phyloP scores from a whole-genome alignment of 495 filamentous ascomycete species.

The Halenospora varia region DNA sequence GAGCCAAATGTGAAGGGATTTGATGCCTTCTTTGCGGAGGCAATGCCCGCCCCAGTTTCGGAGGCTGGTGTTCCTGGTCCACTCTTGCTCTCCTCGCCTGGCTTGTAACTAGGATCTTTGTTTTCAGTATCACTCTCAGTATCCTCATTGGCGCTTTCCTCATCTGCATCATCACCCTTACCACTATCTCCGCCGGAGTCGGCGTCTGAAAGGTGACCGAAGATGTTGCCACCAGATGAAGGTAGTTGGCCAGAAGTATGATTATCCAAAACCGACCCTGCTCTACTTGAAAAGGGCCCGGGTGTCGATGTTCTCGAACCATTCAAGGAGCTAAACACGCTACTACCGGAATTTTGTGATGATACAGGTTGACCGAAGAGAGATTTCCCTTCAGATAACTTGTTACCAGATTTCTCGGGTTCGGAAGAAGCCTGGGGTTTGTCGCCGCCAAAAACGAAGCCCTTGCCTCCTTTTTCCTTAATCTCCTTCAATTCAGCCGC shows the following conservation, averaged over 20 bases:
- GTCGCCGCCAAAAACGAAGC: constrained; percentile 34
- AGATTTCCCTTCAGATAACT: constrained; percentile 2
- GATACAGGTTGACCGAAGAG: constrained; percentile 8
- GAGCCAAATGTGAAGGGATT: constrained; percentile 22
- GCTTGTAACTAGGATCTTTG: constrained; percentile 22
- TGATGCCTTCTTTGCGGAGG: constrained; percentile 20
- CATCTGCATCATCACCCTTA: constrained; percentile 24
- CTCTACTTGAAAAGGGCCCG: constrained; percentile 28
- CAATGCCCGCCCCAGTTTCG: constrained; percentile 22
- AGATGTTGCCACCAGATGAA: constrained; percentile 37
- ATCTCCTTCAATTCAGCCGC: constrained; percentile 32
- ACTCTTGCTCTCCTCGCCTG: constrained; percentile 26
- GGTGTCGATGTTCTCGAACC: constrained; percentile 24
- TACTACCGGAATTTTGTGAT: constrained; percentile 6
- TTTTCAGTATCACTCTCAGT: constrained; percentile 20
- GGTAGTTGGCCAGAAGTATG: constrained; percentile 8
- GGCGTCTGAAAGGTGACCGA: constrained; percentile 42
- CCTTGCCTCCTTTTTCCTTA: no score
- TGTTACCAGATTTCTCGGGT: constrained; percentile 15
- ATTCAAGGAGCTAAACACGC: constrained; percentile 18
- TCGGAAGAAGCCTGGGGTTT: constrained; percentile 9
- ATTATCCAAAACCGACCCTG: constrained; percentile 23
- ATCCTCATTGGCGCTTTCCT: constrained; percentile 26
- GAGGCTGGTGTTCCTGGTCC: constrained; percentile 26
- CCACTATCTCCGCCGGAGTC: constrained; percentile 25